A percentile compares a stretch with the other conserved stretches of the same genome.
Evolutionary conservation across 176 grass and related monocot genomes (phyloP).

Genomic region (Cenchrus fungigraminus): DNA sequence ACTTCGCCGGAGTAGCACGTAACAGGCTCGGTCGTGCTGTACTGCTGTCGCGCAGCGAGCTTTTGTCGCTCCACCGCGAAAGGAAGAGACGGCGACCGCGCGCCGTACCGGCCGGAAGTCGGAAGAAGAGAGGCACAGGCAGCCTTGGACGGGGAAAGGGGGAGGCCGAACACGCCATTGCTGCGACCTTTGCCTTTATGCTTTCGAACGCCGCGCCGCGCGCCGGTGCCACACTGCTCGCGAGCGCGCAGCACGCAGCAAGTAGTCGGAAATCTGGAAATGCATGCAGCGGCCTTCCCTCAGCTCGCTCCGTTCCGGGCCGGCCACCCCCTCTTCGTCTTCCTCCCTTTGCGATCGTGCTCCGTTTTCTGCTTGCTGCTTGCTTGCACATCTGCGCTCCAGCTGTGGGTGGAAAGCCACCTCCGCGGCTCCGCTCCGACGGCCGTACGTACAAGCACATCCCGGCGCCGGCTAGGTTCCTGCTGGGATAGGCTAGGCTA

Average conservation of each 20-base stretch:
- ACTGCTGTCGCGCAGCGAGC: not conserved
- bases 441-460: slow-evolving; percentile 21
- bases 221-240: not conserved
- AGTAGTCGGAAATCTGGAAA: not conserved
- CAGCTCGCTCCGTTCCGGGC: not conserved
- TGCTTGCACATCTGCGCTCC: not conserved
- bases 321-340: not conserved
- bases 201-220: not conserved
- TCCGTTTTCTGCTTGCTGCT: not conserved
- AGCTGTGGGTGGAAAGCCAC: not conserved
- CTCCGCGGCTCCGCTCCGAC: not conserved
- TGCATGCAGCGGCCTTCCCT: slow-evolving; percentile 2
- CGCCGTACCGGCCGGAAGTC: not conserved
- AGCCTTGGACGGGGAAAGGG: not conserved
- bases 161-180: not conserved
- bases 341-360: not conserved
- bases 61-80: not conserved
- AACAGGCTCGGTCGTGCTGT: not conserved
- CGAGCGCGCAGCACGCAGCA: not conserved
- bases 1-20: not conserved
- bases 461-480: not conserved
- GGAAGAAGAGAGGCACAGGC: too few species aligned
- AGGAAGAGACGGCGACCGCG: slow-evolving; percentile 23
- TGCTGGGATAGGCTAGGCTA: not conserved
- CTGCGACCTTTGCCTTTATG: not conserved